Percentiles rank a stretch among this genome's conserved stretches.
Conservation (phyloP, 345 rosid species). For the Linum tenue region DNA sequence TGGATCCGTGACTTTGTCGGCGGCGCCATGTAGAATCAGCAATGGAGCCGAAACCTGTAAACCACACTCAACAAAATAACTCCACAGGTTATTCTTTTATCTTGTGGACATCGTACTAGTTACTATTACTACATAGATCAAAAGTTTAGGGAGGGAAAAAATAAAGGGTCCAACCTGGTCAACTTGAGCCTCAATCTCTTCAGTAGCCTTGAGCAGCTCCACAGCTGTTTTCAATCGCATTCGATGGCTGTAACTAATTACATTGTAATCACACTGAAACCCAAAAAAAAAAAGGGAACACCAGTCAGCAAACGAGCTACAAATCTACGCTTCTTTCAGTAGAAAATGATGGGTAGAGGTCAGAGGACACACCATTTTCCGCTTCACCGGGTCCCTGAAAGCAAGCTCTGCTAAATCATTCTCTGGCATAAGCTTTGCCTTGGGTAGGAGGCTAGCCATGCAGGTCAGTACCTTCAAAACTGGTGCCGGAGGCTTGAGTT, state of each 20-base stretch:
- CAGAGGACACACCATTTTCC: conserved; percentile 50
- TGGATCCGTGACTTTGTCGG: conserved; percentile 85
- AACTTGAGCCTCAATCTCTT: conserved; percentile 55
- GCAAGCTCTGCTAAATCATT: conserved; percentile 53
- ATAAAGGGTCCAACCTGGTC: conserved; percentile 35
- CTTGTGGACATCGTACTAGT: too few relatives aligned
- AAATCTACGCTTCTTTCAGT: too few relatives aligned
- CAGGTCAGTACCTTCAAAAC: conserved; percentile 42
- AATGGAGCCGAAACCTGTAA: conserved; percentile 79
- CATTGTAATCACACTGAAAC: conserved; percentile 63
- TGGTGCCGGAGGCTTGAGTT: conserved; percentile 49
- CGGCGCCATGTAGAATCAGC: conserved; percentile 81
- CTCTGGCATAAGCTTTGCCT: conserved; percentile 81
- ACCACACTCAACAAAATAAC: neutral
- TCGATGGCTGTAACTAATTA: conserved; percentile 52
- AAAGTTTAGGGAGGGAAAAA: neutral
- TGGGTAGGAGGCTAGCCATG: conserved; percentile 52
- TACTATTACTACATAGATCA: too few relatives aligned
- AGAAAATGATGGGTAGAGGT: neutral
- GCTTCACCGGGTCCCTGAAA: conserved; percentile 62
- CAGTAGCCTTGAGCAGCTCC: conserved; percentile 67
- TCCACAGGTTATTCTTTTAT: too few relatives aligned
- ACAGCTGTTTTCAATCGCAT: conserved; percentile 62
- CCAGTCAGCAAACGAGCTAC: neutral
- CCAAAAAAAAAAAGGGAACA: conserved; percentile 9